These are phyloP conservation scores for Nephelium lappaceum DNA, from an alignment of 345 rosid species.

Conservation along the genomic window DNA sequence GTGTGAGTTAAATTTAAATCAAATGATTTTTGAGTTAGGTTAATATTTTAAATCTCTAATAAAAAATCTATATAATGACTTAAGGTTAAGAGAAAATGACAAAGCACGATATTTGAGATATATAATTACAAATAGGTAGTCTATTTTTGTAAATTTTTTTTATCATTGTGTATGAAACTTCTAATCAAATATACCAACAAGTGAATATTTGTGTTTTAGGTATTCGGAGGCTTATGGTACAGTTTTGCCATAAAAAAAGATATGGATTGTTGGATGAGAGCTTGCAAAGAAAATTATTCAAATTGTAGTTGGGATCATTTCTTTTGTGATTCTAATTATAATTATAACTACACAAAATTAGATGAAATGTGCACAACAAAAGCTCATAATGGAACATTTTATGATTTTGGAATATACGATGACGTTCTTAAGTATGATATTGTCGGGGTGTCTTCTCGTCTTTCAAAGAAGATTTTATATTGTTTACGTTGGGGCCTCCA, in stretches of 20 bases:
- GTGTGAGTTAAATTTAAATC: too few species aligned
- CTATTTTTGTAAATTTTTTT: too few species aligned
- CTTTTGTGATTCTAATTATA: too few species aligned
- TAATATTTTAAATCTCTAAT: too few species aligned
- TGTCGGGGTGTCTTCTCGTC: conserved; percentile 28
- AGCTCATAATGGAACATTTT: conserved; percentile 12
- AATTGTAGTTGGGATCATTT: not conserved
- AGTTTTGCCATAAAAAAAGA: conserved; percentile 9
- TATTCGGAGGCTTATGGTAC: conserved; percentile 38
- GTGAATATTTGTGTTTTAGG: not conserved
- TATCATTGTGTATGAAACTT: too few species aligned
- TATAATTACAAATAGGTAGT: too few species aligned
- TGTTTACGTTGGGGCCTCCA: conserved; percentile 47
- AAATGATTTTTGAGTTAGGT: too few species aligned
- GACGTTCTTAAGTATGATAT: conserved; percentile 40
- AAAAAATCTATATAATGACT: too few species aligned
- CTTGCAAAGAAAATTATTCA: not conserved
- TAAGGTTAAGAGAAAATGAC: too few species aligned
- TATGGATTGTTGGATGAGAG: not conserved
- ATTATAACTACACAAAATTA: not conserved
- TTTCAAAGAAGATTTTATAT: conserved; percentile 38
- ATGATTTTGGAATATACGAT: conserved; percentile 41
- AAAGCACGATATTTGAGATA: too few species aligned
- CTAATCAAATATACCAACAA: too few species aligned
- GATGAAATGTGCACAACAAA: conserved; percentile 29